Base-by-base conservation (phyloP, 331 rosid genomes). In the Malus hybrid region DNA sequence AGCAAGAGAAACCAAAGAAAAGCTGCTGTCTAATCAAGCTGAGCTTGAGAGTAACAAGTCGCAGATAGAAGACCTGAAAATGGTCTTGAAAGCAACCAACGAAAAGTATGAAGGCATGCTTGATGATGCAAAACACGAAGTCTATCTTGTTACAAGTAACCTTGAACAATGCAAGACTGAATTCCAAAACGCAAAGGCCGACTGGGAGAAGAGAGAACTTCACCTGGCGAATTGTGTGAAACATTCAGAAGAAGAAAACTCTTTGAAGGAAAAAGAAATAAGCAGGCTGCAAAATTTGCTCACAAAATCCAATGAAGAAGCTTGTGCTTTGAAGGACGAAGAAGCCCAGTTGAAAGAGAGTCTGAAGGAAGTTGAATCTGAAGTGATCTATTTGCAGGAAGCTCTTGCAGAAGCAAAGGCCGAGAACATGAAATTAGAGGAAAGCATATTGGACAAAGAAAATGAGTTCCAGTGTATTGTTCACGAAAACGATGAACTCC, bases 291-390 rank as follows among this genome's bases (percentile, higher is more conserved):
- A 71, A 55, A 78, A 82, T 80, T 81, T 88, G 87, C 96, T 91
- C 46, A 90, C 86, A 83, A 81, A 87, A 77, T 85, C 87, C 0
- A 85, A 93, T 84, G 97, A 89, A 81, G 94, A 89, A 85, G 87
- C 88, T 71, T 80, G 78, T 70, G 81, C 73, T 66, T 81, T 60
- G 87, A 82, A 83, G 82, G 95, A 91, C 78, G 96, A 90, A 78
- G 98, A 89, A 84, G 82, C 87, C 36, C 96, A 85, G 78, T 84
- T 91, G 80, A 87, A 86, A 86, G 96, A 91, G 67, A 87, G 83
- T 81, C 79, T 94, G 79, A 90, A 90, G 84, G 96, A 94, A 86
- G 98, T 92, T 46, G 97, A 91, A 84, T 77, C 97, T n/a, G 98
- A 94, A 87, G 90, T 82, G 32, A 88, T 92, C 67, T 87, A 89